Conservation (phyloP, 2,329 filamentous ascomycete species). For the Epichloe brachyelytri region DNA sequence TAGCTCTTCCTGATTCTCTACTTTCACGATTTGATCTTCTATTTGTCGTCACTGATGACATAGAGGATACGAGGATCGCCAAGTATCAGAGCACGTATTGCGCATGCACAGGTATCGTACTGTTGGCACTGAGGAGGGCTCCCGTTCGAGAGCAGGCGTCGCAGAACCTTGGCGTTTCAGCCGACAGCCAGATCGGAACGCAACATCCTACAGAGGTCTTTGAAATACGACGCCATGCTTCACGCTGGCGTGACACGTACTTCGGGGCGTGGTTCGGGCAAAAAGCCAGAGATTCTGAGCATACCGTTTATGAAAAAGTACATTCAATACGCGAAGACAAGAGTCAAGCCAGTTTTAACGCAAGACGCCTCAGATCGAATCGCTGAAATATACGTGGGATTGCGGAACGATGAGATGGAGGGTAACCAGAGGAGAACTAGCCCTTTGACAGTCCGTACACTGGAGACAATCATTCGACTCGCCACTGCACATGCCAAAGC, state of each 20-base stretch:
- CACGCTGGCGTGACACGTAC: conserved; percentile 79
- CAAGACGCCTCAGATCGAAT: conserved; percentile 89
- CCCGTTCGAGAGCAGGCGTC: conserved; percentile 79
- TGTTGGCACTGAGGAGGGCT: conserved; percentile 78
- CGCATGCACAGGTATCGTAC: conserved; percentile 95
- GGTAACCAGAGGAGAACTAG: conserved; percentile 88
- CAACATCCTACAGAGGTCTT: conserved; percentile 75
- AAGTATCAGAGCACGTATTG: conserved; percentile 90
- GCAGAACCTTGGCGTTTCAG: conserved; percentile 77
- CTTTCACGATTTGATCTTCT: conserved; percentile 96
- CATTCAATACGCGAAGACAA: conserved; percentile 91
- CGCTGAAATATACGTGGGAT: conserved; percentile 75
- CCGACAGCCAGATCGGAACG: conserved; percentile 62
- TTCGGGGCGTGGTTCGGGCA: conserved; percentile 57
- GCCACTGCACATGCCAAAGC: conserved; percentile 93
- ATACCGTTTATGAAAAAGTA: conserved; percentile 99
- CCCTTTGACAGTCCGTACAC: conserved; percentile 89
- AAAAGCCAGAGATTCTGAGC: conserved; percentile 76
- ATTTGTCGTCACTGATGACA: conserved; percentile 96
- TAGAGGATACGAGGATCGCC: conserved; percentile 87
- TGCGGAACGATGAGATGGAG: conserved; percentile 92
- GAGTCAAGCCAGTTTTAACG: conserved; percentile 80
- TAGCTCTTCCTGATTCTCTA: conserved; percentile 89
- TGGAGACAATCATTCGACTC: conserved; percentile 96
- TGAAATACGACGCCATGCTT: conserved; percentile 92